Conservation (phyloP, 2,329 filamentous ascomycete genomes). For the Chalaropsis thielavioides region DNA sequence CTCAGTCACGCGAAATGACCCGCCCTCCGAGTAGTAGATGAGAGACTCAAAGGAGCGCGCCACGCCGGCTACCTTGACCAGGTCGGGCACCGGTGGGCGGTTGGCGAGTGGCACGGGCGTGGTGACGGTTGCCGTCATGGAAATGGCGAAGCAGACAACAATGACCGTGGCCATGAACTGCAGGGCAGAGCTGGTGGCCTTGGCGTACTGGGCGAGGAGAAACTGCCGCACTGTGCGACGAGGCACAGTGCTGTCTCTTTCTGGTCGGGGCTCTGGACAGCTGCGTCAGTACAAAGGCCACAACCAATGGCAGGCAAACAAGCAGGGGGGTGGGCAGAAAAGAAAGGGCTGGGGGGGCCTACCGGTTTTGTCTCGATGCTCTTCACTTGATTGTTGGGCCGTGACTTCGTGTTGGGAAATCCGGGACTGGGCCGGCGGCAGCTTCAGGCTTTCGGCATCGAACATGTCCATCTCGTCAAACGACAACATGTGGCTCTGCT, state of each 20-base stretch:
- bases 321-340: not conserved
- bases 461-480: slow-evolving; percentile 9
- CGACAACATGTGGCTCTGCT: not conserved
- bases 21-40: slow-evolving; percentile 88
- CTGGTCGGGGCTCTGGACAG: not conserved
- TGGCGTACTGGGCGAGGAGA: slow-evolving; percentile 43
- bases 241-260: not conserved
- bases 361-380: not conserved
- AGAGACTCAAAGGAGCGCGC: slow-evolving; percentile 86
- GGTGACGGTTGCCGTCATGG: slow-evolving; percentile 50
- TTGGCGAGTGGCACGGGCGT: slow-evolving; percentile 44
- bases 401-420: no score
- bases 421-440: not conserved
- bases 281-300: not conserved
- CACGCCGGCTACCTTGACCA: slow-evolving; percentile 80
- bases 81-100: slow-evolving; percentile 51
- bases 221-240: slow-evolving; percentile 25
- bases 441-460: not conserved
- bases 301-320: not conserved
- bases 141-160: slow-evolving; percentile 48
- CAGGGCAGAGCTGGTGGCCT: slow-evolving; percentile 53
- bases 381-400: not conserved
- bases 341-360: no score
- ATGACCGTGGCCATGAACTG: slow-evolving; percentile 50
- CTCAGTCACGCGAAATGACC: slow-evolving; percentile 70